Conservation (phyloP, 192 early-diverging fungal genomes). For the Dissophora ornata region DNA sequence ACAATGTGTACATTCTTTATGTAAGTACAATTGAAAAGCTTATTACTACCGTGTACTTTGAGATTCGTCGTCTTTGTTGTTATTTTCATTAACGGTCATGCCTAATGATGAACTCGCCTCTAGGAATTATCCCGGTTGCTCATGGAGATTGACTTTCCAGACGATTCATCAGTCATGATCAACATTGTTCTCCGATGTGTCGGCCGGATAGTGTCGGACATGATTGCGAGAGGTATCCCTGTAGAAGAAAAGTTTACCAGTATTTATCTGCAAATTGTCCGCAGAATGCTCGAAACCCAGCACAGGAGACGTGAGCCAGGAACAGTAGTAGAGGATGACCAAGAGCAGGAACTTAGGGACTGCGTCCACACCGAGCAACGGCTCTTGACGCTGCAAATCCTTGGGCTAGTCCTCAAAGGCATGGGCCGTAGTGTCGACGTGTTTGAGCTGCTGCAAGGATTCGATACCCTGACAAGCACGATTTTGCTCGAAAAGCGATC, state of each 20-base stretch:
- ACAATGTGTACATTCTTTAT: slow-evolving; percentile 50
- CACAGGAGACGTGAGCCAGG: not conserved
- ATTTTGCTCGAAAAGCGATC: slow-evolving; percentile 40
- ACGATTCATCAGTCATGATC: slow-evolving; percentile 41
- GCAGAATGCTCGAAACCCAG: slow-evolving; percentile 42
- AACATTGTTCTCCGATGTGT: slow-evolving; percentile 53
- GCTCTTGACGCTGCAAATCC: slow-evolving; percentile 43
- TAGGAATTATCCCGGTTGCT: slow-evolving; percentile 53
- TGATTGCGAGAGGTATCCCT: slow-evolving; percentile 32
- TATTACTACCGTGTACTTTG: too few relatives aligned
- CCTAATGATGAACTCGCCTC: too few relatives aligned
- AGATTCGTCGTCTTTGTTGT: too few relatives aligned
- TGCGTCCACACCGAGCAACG: slow-evolving; percentile 52
- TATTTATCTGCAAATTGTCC: slow-evolving; percentile 52
- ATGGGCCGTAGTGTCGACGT: slow-evolving; percentile 38
- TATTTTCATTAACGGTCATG: too few relatives aligned
- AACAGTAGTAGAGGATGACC: not conserved
- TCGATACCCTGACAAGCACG: slow-evolving; percentile 42
- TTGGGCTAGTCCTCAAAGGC: slow-evolving; percentile 48
- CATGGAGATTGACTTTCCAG: slow-evolving; percentile 49
- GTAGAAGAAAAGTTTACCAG: slow-evolving; percentile 51
- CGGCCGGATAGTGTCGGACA: slow-evolving; percentile 45
- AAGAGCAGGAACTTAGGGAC: slow-evolving; percentile 44
- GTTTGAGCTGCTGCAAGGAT: slow-evolving; percentile 53
- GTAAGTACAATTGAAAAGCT: slow-evolving; percentile 33